These are phyloP conservation scores for Pythium phragmitis DNA, from an alignment of 352 stramenopile species.

Conservation along the genomic window DNA sequence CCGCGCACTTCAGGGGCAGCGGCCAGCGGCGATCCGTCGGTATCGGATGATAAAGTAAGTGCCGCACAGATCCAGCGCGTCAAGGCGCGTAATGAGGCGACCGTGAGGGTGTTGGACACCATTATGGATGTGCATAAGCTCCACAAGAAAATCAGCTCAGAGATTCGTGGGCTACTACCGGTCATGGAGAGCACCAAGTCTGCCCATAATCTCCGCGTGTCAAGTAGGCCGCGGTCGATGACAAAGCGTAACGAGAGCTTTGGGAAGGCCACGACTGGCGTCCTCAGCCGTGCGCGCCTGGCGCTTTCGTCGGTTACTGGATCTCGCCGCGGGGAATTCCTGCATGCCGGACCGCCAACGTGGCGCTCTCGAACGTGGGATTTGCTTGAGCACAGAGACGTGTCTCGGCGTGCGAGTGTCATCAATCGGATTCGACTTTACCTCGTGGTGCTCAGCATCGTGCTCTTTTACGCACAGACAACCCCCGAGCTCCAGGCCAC, in stretches of 20 bases:
- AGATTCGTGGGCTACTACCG: conserved; percentile 30
- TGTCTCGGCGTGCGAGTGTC: conserved; percentile 22
- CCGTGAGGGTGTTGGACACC: conserved; percentile 32
- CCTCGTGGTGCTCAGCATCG: conserved; percentile 43
- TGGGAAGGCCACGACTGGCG: conserved; percentile 10
- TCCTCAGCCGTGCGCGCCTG: conserved; percentile 32
- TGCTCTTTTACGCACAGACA: conserved; percentile 54
- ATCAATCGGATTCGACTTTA: conserved; percentile 36
- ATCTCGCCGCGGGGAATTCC: conserved; percentile 24
- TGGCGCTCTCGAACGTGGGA: conserved; percentile 42
- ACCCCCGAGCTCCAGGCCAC: conserved; percentile 52
- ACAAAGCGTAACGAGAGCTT: conserved; percentile 18
- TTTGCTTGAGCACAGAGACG: conserved; percentile 44
- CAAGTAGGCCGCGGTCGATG: conserved; percentile 8
- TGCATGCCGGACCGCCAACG: conserved; percentile 28
- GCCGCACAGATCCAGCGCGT: conserved; percentile 26
- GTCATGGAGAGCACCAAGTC: conserved; percentile 8
- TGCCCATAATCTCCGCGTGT: not conserved
- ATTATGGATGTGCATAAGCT: conserved; percentile 39
- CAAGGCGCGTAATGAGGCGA: conserved; percentile 36
- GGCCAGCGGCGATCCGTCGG: not conserved
- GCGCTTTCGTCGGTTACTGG: conserved; percentile 23
- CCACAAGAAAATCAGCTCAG: conserved; percentile 38
- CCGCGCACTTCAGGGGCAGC: not conserved
- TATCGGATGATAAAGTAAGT: conserved; percentile 4